Evolutionary conservation across 306 rosid genomes (phyloP), one percentile per base, ranked within the genome.

Genomic region (Cyamopsis tetragonoloba): DNA sequence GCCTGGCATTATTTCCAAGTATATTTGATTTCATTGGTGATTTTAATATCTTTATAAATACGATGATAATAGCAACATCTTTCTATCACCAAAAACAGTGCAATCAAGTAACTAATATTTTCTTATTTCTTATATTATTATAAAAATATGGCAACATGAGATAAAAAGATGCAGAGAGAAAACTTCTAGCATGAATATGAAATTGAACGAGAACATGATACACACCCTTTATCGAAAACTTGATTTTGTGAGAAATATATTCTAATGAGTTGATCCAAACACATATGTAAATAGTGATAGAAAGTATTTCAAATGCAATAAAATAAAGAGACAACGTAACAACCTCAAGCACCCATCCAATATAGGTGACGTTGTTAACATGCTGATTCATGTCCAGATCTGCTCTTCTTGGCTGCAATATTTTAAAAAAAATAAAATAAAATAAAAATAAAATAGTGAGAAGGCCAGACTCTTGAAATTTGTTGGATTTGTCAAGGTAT

Each of bases 331-430:
- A 46, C 15, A 32, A 44, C 54, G 15, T 23, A 75, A 77, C 64
- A 75, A 87, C 99, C 96, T 93, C 96, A 59, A 93, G 88, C 67
- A 93, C 90, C 99, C 99, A 93, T 79, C 95, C 99, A 48, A 90
- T 86, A 70, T 90, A 90, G 43, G 89, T 70, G 68, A 93, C 99
- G 38, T 93, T 93, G 82, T 89, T 93, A 76, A 93, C 97, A 79
- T 90, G 97, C 72, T 80, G 96, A 73, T 93, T 93, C 99, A 88
- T 90, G 85, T 93, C 97, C 27, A 93, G 79, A 82, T 93, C 97
- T 19, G 95, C 96, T 83, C 99, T 84, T 73, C 97, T 77, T 7
- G 97, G 96, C 99, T 93, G 92, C 73, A 74, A 67, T 11, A 67
- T 77, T 32, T 39, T n/a, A n/a, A n/a, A n/a, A n/a, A n/a, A n/a